A percentile compares a stretch with the other conserved stretches of the same genome.
Conservation (phyloP, 169 alveolate genomes). For the Plasmodium knowlesi region DNA sequence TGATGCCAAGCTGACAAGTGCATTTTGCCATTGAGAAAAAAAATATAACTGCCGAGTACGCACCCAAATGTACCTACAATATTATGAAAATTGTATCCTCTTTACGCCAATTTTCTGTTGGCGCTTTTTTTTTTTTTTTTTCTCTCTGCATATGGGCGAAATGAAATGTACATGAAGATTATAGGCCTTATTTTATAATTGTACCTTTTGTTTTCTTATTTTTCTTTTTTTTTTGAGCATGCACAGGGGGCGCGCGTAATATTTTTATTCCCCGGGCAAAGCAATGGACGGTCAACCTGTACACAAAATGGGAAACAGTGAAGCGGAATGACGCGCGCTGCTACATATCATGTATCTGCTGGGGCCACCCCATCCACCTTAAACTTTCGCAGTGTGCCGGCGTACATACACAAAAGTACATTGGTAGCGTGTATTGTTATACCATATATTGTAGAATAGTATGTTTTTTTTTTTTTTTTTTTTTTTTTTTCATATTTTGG, state of each 20-base stretch:
- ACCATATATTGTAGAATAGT: no score
- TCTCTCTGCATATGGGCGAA: not conserved
- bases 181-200: not conserved
- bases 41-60: not conserved
- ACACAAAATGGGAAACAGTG: not conserved
- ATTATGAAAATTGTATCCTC: not conserved
- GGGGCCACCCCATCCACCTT: not conserved
- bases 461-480: no score
- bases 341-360: not conserved
- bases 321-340: not conserved
- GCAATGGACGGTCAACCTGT: not conserved
- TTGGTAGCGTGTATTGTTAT: not conserved
- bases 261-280: not conserved
- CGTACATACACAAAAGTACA: not conserved
- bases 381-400: not conserved
- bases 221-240: not conserved
- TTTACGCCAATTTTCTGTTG: not conserved
- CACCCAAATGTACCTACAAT: not conserved
- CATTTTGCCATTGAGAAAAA: not conserved
- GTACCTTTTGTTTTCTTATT: not conserved
- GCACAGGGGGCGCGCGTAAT: not conserved
- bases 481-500: not conserved
- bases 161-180: not conserved
- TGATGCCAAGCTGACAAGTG: not conserved
- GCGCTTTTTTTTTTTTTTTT: not conserved